A percentile compares a stretch with the other conserved stretches of the same genome.
Evolutionary conservation across 1,284 basidiomycete species (phyloP).

Genomic region (Trametes sp.): DNA sequence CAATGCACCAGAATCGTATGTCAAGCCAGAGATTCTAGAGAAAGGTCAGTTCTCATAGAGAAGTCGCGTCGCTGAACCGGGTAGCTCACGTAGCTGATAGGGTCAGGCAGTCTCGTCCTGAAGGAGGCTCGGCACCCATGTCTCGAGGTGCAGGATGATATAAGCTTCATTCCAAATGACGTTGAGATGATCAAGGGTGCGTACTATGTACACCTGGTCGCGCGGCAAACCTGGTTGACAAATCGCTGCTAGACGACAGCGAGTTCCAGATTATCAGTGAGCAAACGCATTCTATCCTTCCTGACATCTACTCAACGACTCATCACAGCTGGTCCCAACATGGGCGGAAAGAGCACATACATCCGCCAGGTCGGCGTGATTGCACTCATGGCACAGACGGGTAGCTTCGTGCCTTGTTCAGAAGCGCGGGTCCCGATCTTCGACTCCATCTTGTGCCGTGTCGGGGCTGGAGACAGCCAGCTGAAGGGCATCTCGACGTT

Average conservation of each 20-base stretch:
- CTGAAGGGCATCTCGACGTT: conserved; percentile 98
- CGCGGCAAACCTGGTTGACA: neutral
- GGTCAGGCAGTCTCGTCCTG: conserved; percentile 80
- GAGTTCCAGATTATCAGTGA: conserved; percentile 90
- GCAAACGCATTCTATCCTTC: conserved; percentile 25
- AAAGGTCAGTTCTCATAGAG: conserved; percentile 58
- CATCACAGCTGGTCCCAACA: conserved; percentile 87
- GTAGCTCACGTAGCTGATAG: conserved; percentile 44
- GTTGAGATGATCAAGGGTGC: conserved; percentile 86
- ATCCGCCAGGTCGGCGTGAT: conserved; percentile 94
- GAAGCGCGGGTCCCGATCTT: conserved; percentile 91
- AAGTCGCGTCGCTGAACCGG: neutral
- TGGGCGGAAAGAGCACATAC: conserved; percentile 96
- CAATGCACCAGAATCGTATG: conserved; percentile 87
- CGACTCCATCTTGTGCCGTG: conserved; percentile 95
- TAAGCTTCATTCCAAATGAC: conserved; percentile 96
- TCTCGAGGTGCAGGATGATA: conserved; percentile 95
- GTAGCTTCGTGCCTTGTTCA: conserved; percentile 94
- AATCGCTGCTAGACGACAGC: conserved; percentile 59
- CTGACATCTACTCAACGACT: conserved; percentile 12
- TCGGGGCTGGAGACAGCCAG: conserved; percentile 98
- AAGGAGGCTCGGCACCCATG: conserved; percentile 94
- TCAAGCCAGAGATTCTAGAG: conserved; percentile 80
- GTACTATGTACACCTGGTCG: conserved; percentile 5
- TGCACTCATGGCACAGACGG: conserved; percentile 94